Evolutionary conservation across 1,284 basidiomycete species (phyloP), one percentile per base, ranked within the genome.

Genomic region (Moesziomyces sp.): DNA sequence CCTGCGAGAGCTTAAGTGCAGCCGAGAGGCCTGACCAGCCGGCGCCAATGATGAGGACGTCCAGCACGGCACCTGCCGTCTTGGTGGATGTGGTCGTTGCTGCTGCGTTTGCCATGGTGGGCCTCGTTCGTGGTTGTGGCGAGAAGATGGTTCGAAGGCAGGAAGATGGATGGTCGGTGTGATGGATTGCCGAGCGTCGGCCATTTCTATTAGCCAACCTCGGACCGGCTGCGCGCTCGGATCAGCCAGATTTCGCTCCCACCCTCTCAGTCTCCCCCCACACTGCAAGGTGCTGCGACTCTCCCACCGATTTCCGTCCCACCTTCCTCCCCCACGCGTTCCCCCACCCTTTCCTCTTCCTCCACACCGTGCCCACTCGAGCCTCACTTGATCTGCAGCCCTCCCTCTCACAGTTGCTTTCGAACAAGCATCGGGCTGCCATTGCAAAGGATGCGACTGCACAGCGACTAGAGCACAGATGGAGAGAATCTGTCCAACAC

Each of bases 1-100:
- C 82, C 18, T 74, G 52, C 1, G 85, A 73, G 26, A 87, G 86
- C 10, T 84, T 77, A 23, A 84, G 80, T 2, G 87, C 86, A 1
- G 86, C 86, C 5, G 85, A 84, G 13, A 86, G 80, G 28, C 86
- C 87, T 2, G 86, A 79, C 85, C 86, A 87, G 16, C 87, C 87
- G 11, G 86, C 86, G 16, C 87, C 87, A 50, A 88, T 79, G 68
- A 87, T 83, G 75, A 87, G 81, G 13, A 85, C 85, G 62, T 86
- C 86, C 65, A 72, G 47, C 5, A 66, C 59, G 38, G 58, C 58
- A 23, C 52, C 26, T 19, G 54, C 54, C 9, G 54, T 50, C 34
- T 16, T 23, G 6, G 46, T 34, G 0, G 54, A 42, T 18, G 64
- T 44, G 1, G 63, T 56, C 1, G 46, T 56, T 38, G 62, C 51